Base-by-base conservation (phyloP, 1,284 basidiomycete species). In the Melampsora larici-populina region DNA sequence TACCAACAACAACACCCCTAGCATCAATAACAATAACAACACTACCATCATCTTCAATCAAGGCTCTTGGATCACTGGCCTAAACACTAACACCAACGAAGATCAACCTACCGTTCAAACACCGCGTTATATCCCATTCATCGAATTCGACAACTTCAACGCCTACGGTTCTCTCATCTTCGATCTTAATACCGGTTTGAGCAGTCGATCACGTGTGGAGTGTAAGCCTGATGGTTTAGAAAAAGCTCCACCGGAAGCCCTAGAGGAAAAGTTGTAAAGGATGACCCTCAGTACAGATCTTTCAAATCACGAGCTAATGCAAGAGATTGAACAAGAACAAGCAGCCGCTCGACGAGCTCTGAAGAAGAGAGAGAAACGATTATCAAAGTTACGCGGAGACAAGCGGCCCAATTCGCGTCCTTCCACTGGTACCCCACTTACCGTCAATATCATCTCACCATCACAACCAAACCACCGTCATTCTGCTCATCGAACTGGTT, bases 11-110 rank as follows among this genome's bases (percentile, higher is more conserved):
- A 60, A 48, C 58, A 15, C 8, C 26, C 17, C 15, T 18, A 36
- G 15, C 62, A 63, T 7, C n/a, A 63, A 63, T 29, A 63, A 26
- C 62, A 63, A 63, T 31, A 24, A 60, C 24, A 72, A 62, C n/a
- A 72, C 70, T 40, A 72, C 71, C 49, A 73, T 73, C 62, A 65
- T 65, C 71, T 49, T 73, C 71, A 73, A 73, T 66, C 71, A 64
- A 49, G 29, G 62, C n/a, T 73, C 71, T 18, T 73, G 60, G 62
- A 43, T 65, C 43, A 49, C 71, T 17, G 70, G 70, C 46, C 70
- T 72, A 31, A 73, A 33, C n/a, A 29, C 71, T 64, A 46, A 60
- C 60, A 65, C 43, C 26, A 43, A 73, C 17, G 51, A 58, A 58
- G 58, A 72, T 63, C 70, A 62, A 21, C 62, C 60, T 62, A 36